Evolutionary conservation across 164 flowering plant genomes (phyloP).

Genomic region (Macadamia tetraphylla): DNA sequence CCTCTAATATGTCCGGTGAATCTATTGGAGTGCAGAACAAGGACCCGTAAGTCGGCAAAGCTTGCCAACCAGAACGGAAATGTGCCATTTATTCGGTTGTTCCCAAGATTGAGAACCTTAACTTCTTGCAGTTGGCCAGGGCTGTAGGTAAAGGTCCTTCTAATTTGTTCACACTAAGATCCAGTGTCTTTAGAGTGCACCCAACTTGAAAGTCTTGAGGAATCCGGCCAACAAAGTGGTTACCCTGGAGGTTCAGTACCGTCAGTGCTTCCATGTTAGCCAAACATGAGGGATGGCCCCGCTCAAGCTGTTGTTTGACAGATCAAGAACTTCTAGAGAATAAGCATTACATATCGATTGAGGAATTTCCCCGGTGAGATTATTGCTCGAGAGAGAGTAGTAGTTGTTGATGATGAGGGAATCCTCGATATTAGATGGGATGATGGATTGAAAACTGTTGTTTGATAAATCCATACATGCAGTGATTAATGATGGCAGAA

Average conservation of each 20-base stretch:
- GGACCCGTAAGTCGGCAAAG: constrained; percentile 37
- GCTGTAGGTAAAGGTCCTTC: constrained; percentile 47
- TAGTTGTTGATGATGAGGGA: constrained; percentile 4
- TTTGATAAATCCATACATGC: constrained; percentile 41
- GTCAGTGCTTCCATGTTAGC: constrained; percentile 10
- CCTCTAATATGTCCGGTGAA: constrained; percentile 37
- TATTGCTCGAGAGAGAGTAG: constrained; percentile 34
- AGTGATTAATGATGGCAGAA: constrained; percentile 14
- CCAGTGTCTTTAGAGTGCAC: constrained; percentile 35
- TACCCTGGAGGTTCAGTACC: constrained; percentile 43
- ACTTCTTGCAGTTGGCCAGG: constrained; percentile 34
- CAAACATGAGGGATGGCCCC: constrained; percentile 43
- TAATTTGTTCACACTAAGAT: constrained; percentile 41
- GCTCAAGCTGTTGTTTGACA: constrained; percentile 41
- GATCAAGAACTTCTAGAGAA: constrained; percentile 39
- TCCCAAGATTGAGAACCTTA: constrained; percentile 59
- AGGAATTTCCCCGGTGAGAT: constrained; percentile 18
- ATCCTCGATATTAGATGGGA: constrained; percentile 23
- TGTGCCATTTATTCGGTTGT: constrained; percentile 34
- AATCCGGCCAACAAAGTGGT: constrained; percentile 36
- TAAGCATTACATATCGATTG: constrained; percentile 39
- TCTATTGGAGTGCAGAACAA: constrained; percentile 45
- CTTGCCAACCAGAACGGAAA: constrained; percentile 48
- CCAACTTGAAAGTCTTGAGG: constrained; percentile 19
- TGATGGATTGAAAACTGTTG: constrained; percentile 29